Conservation (phyloP, 352 stramenopile genomes). For the Pseudoperonospora humuli region DNA sequence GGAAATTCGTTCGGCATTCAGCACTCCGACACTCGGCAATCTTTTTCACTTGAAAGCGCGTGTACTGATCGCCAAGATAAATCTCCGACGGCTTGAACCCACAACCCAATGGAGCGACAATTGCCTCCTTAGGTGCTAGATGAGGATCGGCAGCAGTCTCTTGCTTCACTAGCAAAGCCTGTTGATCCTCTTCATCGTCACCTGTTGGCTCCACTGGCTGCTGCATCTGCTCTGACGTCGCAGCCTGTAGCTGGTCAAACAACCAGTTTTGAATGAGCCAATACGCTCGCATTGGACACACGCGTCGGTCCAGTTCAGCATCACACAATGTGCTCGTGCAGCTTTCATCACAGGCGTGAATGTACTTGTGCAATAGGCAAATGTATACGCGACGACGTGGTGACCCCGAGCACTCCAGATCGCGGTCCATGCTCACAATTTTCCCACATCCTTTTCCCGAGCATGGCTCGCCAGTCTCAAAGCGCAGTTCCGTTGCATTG, state of each 20-base stretch:
- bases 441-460: conserved; percentile 55
- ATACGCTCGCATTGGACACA: conserved; percentile 64
- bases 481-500: conserved; percentile 56
- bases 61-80: conserved; percentile 47
- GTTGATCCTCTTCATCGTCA: conserved; percentile 11
- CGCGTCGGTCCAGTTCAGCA: conserved; percentile 49
- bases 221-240: conserved; percentile 8
- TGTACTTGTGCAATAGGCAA: conserved; percentile 71
- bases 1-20: conserved; percentile 35
- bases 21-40: conserved; percentile 29
- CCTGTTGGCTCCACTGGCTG: conserved; percentile 1
- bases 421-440: conserved; percentile 77
- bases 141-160: not conserved
- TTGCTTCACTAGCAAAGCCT: conserved; percentile 8
- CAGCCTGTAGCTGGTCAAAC: conserved; percentile 52
- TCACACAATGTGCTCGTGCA: conserved; percentile 60
- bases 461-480: conserved; percentile 63
- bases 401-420: conserved; percentile 67
- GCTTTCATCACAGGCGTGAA: conserved; percentile 68
- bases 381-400: conserved; percentile 63
- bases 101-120: conserved; percentile 6
- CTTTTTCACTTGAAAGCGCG: conserved; percentile 45
- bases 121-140: not conserved
- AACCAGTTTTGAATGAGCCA: conserved; percentile 78
- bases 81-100: conserved; percentile 44